Evolutionary conservation across 371 early-diverging fungal genomes (phyloP), one percentile per base, ranked within the genome.

Genomic region (Syncephalastrum sp.): DNA sequence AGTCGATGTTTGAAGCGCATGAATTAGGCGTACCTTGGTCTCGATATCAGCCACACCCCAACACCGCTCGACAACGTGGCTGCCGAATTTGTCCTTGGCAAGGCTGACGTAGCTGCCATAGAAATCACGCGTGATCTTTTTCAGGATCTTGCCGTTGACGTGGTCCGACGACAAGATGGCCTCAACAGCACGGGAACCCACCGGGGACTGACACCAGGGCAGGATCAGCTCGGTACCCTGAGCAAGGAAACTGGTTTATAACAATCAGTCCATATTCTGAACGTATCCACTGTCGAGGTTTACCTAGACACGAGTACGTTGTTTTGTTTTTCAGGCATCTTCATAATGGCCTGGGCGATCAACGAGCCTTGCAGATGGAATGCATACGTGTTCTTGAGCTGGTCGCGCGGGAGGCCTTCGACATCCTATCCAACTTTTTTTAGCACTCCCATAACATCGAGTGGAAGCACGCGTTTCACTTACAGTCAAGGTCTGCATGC

Each of bases 1-100:
- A 44, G 42, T 43, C 19, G 38, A 10, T 38, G 17, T 16, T 16
- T 21, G 49, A 7, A 19, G 7, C 21, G 1, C 16, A 23, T 43
- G 29, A 13, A 7, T 10, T 2, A 42, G 29, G 13, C 56, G 56
- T 64, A 74, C 78, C 66, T 89, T 92, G 61, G 79, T 70, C 21
- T 82, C 79, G n/a, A 93, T 82, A 51, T 91, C 91, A 5, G 91
- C 84, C 13, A 77, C 76, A n/a, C 74, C 72, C 89, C 90, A 94
- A 61, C 84, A 82, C 53, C 83, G 83, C 54, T 94, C 94, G 7
- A 93, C 81, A 14, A 92, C 72, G 56, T 88, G 90, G 42, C 89
- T 86, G 41, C 91, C 93, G 62, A 83, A 92, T 60, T 86, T 86
- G 63, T 93, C 90, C 50, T 74, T 63, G 3, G 90, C 87, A 44